Evolutionary conservation across 192 early-diverging fungal species (phyloP), one percentile per base, ranked within the genome.

Genomic region (Linnemannia exigua): DNA sequence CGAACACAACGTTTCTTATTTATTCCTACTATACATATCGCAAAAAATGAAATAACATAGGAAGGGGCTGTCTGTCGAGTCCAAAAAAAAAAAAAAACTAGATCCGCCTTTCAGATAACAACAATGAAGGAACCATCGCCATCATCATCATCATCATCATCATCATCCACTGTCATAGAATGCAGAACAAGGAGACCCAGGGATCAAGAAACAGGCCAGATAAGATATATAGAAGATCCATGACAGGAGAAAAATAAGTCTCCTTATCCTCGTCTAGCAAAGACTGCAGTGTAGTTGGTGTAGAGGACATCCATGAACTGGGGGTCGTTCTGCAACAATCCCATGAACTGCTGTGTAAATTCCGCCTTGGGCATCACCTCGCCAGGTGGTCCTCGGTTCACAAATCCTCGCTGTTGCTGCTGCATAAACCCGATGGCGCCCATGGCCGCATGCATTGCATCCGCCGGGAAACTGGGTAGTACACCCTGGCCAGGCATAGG

Each of bases 281-380:
- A 47, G 20, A 86, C 84, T 14, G 75, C 81, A 25, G 67, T 74
- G 48, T 90, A 90, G 66, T 82, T 87, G 17, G 87, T 47, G 70
- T 90, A 90, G 20, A 90, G 74, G n/a, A 86, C 76, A 77, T 90
- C 89, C 78, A 89, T 86, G 41, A 90, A 89, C 61, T 84, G 76
- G 37, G 88, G 88, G 54, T 90, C 89, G 58, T 67, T 86, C 78
- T 91, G 89, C 11, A 91, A 50, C 7, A 91, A 69, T 1, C 78
- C 85, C 68, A 88, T 37, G 46, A 90, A 89, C 58, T 89, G 89
- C 44, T 89, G 88, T 47, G 89, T 79, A 76, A 91, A 91, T 44
- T 91, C 88, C 14, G 88, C 80, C 46, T 91, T 91, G 51, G 91
- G 87, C 41, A 91, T 19, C 11, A 87, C 74, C 16, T 79, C 75